These are phyloP conservation scores for Ophiostoma quercus DNA, from an alignment of 2,329 filamentous ascomycete species.

Conservation along the genomic window DNA sequence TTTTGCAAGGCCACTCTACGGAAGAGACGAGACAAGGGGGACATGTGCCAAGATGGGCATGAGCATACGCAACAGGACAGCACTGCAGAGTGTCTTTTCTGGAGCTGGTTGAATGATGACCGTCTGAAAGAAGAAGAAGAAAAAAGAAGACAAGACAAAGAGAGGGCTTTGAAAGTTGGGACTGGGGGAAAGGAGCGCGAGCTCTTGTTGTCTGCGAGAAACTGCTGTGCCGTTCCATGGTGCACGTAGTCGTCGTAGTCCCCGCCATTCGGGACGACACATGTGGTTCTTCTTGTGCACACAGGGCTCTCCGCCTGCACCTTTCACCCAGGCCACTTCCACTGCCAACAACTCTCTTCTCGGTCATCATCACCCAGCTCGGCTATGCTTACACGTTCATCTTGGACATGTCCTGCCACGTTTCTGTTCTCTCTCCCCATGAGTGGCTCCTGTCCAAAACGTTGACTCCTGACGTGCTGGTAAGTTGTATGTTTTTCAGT, in stretches of 20 bases:
- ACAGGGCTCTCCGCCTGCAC: neutral
- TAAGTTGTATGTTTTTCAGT: conserved; percentile 42
- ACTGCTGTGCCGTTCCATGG: conserved; percentile 14
- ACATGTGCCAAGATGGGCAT: conserved; percentile 9
- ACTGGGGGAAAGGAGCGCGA: neutral
- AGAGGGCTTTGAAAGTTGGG: neutral
- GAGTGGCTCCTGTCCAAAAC: conserved; percentile 26
- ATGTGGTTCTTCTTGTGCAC: neutral
- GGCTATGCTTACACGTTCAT: neutral
- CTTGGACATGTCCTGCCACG: neutral
- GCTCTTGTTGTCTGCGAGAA: neutral
- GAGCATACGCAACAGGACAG: neutral
- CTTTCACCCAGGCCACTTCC: neutral
- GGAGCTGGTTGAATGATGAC: neutral
- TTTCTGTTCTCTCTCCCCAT: conserved; percentile 24
- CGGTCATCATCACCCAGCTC: neutral
- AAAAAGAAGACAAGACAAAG: neutral
- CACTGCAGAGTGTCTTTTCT: neutral
- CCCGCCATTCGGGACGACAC: conserved; percentile 2
- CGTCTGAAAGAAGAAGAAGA: neutral
- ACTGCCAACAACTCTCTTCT: neutral
- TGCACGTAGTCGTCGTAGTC: conserved; percentile 13
- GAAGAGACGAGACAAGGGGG: conserved; percentile 24
- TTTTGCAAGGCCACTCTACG: conserved; percentile 63
- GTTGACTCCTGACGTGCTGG: conserved; percentile 38